Percentiles rank a stretch among this genome's conserved stretches.
Evolutionary conservation across 495 filamentous ascomycete species (phyloP).

Genomic region (Durotheca rogersii): DNA sequence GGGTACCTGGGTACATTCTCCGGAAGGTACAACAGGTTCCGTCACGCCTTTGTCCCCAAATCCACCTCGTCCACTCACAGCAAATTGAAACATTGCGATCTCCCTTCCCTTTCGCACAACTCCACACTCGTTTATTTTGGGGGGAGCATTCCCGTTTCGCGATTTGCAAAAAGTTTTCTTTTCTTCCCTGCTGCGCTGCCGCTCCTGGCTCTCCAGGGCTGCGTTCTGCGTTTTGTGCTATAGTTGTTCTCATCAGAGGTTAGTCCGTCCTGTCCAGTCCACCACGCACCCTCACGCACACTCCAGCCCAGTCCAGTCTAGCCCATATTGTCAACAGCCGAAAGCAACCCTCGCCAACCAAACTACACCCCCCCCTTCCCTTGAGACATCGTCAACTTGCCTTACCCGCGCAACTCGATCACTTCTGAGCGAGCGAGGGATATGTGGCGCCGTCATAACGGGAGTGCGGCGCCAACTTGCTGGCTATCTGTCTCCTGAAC

Average conservation of each 20-base stretch:
- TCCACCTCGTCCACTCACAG: conserved; percentile 30
- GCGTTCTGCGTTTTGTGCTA: conserved; percentile 38
- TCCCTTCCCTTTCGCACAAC: conserved; percentile 40
- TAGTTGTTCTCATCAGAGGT: conserved; percentile 40
- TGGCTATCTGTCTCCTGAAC: conserved; percentile 11
- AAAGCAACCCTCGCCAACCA: conserved; percentile 19
- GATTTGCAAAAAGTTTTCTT: conserved; percentile 21
- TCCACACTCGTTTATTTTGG: conserved; percentile 41
- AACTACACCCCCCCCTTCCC: no score
- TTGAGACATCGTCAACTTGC: conserved; percentile 28
- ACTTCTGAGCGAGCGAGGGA: conserved; percentile 25
- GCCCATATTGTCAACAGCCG: conserved; percentile 20
- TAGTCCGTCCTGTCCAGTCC: conserved; percentile 10
- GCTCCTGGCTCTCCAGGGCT: conserved; percentile 46
- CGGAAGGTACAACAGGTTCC: conserved; percentile 7
- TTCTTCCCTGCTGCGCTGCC: conserved; percentile 29
- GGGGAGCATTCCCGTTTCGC: conserved; percentile 21
- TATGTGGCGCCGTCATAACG: conserved; percentile 14
- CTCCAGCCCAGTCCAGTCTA: background rate
- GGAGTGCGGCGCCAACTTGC: conserved; percentile 16
- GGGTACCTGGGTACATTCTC: no score
- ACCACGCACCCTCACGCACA: background rate
- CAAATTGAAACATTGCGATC: conserved; percentile 38
- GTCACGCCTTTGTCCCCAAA: conserved; percentile 10
- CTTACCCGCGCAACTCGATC: conserved; percentile 25